Evolutionary conservation across 768 basidiomycete species (phyloP), one percentile per base, ranked within the genome.

Genomic region (Daedaleopsis sinensis): DNA sequence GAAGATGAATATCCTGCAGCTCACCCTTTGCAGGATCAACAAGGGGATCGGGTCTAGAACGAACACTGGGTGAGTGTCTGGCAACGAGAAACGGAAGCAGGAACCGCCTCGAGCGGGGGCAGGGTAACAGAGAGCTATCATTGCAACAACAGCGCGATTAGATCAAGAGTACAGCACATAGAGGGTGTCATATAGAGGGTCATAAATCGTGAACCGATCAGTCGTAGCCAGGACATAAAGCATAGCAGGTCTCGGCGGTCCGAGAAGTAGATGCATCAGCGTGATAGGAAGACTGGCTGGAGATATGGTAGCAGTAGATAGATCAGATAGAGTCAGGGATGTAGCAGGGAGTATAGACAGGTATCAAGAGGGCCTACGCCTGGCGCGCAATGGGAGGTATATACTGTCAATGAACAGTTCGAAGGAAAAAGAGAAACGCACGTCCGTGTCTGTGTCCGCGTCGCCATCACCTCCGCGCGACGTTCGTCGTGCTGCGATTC

Each of bases 401-500:
- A 19, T 5, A 48, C 19, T 24, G 13, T n/a, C 19, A 49, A 49
- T 4, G 13, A 6, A 23, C 13, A 49, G 23, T 23, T 21, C 47
- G 23, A 24, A 21, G 11, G 18, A 12, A 49, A 6, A 3, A 15
- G 5, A 15, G 10, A 23, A 49, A 23, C 21, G 23, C 2, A 42
- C 39, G 18, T 42, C 2, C 18, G 13, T 66, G n/a, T n/a, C n/a
- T n/a, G n/a, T n/a, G n/a, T n/a, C n/a, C n/a, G n/a, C n/a, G n/a
- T n/a, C n/a, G n/a, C 71, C 6, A 36, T 71, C 73, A 76, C 48
- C 80, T 77, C 51, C 79, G 72, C 39, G 67, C 74, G 50, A 86
- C 68, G 62, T 83, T 84, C 21, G 81, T 80, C 71, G 81, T 73
- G 59, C 84, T 87, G 43, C 83, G 79, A 68, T 82, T 83, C 38